phyloP scores from a whole-genome alignment of 768 basidiomycete species.

The Termitomyces sp. region DNA sequence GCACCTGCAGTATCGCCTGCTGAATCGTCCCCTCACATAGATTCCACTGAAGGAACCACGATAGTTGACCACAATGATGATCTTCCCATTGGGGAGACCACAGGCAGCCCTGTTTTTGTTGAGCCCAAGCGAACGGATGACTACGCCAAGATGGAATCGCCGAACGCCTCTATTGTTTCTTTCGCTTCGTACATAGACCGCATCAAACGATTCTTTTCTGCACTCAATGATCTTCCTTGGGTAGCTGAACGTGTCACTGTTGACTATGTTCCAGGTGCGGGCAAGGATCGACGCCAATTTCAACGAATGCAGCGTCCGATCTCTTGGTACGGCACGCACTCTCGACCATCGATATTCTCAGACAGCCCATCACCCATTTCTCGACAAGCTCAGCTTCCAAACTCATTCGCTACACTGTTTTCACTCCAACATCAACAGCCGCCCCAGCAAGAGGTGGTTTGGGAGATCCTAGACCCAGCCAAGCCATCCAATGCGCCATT shows the following conservation, averaged over 20 bases:
- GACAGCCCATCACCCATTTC: constrained; percentile 11
- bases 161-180: constrained; percentile 21
- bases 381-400: neutral
- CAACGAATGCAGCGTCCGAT: constrained; percentile 4
- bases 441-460: neutral
- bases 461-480: neutral
- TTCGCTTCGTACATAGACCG: constrained; percentile 24
- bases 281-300: constrained; percentile 11
- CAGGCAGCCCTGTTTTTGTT: constrained; percentile 21
- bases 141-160: constrained; percentile 31
- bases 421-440: neutral
- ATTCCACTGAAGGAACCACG: constrained; percentile 8
- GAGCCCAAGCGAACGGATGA: constrained; percentile 27
- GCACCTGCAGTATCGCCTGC: constrained; percentile 1
- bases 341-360: constrained; percentile 10
- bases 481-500: constrained; percentile 7
- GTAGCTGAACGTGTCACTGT: constrained; percentile 28
- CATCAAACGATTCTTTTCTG: constrained; percentile 26
- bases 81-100: constrained; percentile 2
- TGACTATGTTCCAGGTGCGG: constrained; percentile 27
- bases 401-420: neutral
- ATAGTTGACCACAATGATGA: constrained; percentile 9
- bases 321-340: constrained; percentile 15
- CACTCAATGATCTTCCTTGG: constrained; percentile 34
- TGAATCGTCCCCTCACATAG: constrained; percentile 5